phyloP scores from a whole-genome alignment of 1,139 yeast genomes.

The Blastobotrys petasosporus region DNA sequence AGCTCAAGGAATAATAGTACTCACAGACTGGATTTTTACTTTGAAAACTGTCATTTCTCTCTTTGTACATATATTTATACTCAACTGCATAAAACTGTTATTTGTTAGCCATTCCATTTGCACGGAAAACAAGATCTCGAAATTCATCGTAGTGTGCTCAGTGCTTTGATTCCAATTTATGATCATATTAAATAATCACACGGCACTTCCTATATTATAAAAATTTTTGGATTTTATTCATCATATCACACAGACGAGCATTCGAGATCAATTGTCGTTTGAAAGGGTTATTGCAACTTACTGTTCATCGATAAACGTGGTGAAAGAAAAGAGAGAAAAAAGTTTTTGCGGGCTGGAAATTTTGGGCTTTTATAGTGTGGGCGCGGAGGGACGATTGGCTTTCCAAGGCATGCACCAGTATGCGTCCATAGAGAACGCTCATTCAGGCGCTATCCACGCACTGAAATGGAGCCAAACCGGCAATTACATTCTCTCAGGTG shows the following conservation, averaged over 20 bases:
- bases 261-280: not conserved
- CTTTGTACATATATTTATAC: not conserved
- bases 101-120: not conserved
- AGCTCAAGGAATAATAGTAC: slow-evolving; percentile 10
- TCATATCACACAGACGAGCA: slow-evolving; percentile 15
- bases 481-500: slow-evolving; percentile 32
- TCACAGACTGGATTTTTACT: not conserved
- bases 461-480: slow-evolving; percentile 30
- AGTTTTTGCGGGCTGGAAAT: not conserved
- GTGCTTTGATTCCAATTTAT: slow-evolving; percentile 20
- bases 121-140: not conserved
- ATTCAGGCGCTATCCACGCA: slow-evolving; percentile 29
- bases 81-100: not conserved
- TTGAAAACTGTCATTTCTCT: slow-evolving; percentile 2
- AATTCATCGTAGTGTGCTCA: slow-evolving; percentile 4
- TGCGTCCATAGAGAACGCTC: slow-evolving; percentile 16
- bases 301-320: not conserved
- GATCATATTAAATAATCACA: slow-evolving; percentile 22
- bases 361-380: slow-evolving; percentile 5
- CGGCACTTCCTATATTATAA: slow-evolving; percentile 30
- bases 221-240: slow-evolving; percentile 19
- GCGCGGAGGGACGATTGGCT: not conserved
- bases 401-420: not conserved
- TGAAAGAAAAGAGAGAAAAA: slow-evolving; percentile 1
- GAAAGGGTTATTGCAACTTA: not conserved